These are phyloP conservation scores for Dryas drummondii DNA, from an alignment of 306 rosid species.

Conservation along the genomic window DNA sequence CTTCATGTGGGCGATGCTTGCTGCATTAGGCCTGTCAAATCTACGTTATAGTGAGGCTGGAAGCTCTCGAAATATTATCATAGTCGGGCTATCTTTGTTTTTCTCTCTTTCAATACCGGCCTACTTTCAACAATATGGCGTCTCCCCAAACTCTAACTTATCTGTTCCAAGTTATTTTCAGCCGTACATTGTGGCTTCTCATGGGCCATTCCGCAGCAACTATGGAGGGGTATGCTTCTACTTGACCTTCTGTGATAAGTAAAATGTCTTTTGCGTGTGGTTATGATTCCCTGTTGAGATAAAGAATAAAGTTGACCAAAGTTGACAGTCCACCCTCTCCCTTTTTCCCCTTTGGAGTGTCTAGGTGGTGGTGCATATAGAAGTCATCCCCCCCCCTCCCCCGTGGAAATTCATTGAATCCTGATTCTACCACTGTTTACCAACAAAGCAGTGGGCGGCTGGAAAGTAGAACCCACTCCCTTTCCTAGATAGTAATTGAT, in stretches of 20 bases:
- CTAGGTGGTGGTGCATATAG: not conserved
- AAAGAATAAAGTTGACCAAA: not conserved
- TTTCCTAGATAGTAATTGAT: not conserved
- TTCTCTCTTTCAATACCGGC: constrained; percentile 93
- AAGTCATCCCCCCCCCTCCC: not conserved
- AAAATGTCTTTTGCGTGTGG: not conserved
- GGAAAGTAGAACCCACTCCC: not conserved
- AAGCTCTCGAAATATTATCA: constrained; percentile 95
- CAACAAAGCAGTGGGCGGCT: not conserved
- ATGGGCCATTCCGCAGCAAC: constrained; percentile 78
- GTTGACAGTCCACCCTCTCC: not conserved
- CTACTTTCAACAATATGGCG: constrained; percentile 92
- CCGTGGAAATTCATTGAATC: not conserved
- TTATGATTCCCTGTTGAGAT: constrained; percentile 12
- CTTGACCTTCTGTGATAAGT: constrained; percentile 1
- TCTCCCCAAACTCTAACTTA: constrained; percentile 71
- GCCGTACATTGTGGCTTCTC: constrained; percentile 91
- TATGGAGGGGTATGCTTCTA: constrained; percentile 79
- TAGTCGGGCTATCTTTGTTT: constrained; percentile 90
- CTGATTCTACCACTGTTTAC: not conserved
- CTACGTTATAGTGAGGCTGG: constrained; percentile 99
- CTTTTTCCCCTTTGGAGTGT: not conserved
- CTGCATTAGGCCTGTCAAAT: constrained; percentile 93
- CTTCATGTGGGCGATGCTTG: constrained; percentile 98
- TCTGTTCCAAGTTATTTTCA: constrained; percentile 93